A percentile compares a stretch with the other conserved stretches of the same genome.
Evolutionary conservation across 139 green algal genomes (phyloP).

Genomic region (Spirogloea muscicola): DNA sequence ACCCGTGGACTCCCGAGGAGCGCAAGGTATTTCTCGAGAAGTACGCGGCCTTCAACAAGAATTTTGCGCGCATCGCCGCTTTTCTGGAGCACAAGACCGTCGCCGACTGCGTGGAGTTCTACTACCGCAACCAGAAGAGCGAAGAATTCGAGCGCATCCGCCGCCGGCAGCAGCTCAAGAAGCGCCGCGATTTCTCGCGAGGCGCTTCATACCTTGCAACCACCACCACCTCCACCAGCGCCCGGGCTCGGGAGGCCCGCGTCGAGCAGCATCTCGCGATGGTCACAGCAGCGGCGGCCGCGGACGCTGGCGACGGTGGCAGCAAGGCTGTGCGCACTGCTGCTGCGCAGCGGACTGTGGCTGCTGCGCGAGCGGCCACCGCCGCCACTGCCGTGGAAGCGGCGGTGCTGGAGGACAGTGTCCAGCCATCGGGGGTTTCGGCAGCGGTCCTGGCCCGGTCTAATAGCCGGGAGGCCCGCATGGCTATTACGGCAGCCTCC

Average conservation of each 20-base stretch:
- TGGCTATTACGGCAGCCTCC: too few relatives aligned
- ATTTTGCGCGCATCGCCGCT: constrained; percentile 78
- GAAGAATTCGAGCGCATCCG: constrained; percentile 79
- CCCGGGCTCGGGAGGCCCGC: not conserved
- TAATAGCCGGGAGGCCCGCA: too few relatives aligned
- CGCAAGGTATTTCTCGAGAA: constrained; percentile 78
- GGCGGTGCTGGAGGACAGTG: too few relatives aligned
- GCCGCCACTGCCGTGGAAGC: too few relatives aligned
- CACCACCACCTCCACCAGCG: not conserved
- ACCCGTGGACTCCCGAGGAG: constrained; percentile 74
- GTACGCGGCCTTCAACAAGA: constrained; percentile 68
- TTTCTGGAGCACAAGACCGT: constrained; percentile 67
- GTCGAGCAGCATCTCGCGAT: not conserved
- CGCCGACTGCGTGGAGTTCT: constrained; percentile 83
- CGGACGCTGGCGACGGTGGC: constrained; percentile 55
- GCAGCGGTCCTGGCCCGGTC: too few relatives aligned
- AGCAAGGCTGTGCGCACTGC: not conserved
- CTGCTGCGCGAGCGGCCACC: too few relatives aligned
- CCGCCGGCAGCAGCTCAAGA: constrained; percentile 84
- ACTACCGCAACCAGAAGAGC: constrained; percentile 74
- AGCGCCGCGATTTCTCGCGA: constrained; percentile 53
- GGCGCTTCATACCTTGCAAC: not conserved
- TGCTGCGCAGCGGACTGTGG: too few relatives aligned
- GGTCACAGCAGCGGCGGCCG: constrained; percentile 38
- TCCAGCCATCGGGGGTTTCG: too few relatives aligned